Percentiles rank a stretch among this genome's conserved stretches.
These are phyloP conservation scores for Achlya hypogyna DNA, from an alignment of 352 stramenopile genomes.

Conservation along the genomic window DNA sequence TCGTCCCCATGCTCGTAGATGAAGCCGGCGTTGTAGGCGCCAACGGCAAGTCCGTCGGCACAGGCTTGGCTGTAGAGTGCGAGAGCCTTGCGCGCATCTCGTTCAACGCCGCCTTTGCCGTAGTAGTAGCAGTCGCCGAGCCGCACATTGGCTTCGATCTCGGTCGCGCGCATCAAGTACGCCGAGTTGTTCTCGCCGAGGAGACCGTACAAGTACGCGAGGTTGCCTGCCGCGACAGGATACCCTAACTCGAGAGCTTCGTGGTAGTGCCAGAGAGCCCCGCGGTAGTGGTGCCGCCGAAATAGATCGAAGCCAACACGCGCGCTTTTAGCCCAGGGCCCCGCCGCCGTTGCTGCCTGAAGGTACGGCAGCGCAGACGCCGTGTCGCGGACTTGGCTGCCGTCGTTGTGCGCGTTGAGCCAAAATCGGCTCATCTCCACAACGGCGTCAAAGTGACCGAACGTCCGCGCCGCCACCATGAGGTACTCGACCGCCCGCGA, in stretches of 20 bases:
- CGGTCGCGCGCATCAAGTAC: conserved; percentile 32
- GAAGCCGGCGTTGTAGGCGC: conserved; percentile 63
- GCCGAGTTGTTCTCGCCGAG: conserved; percentile 26
- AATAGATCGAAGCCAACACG: conserved; percentile 60
- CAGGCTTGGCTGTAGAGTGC: conserved; percentile 66
- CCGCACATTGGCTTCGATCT: conserved; percentile 52
- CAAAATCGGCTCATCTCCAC: conserved; percentile 60
- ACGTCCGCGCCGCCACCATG: conserved; percentile 42
- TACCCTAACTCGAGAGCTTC: conserved; percentile 59
- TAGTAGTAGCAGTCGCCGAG: conserved; percentile 77
- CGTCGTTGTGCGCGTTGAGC: conserved; percentile 21
- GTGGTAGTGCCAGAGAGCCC: conserved; percentile 47
- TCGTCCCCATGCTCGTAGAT: conserved; percentile 64
- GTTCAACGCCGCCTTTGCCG: conserved; percentile 34
- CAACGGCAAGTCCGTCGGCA: conserved; percentile 38
- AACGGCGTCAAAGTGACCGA: conserved; percentile 82
- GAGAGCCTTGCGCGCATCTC: conserved; percentile 31
- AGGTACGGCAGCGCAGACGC: conserved; percentile 24
- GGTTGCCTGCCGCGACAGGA: conserved; percentile 49
- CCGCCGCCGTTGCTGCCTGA: conserved; percentile 41
- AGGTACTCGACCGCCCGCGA: conserved; percentile 55
- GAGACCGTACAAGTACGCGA: conserved; percentile 64
- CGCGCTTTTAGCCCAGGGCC: conserved; percentile 46
- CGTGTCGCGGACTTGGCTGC: background rate
- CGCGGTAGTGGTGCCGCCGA: conserved; percentile 31